Evolutionary conservation across 768 basidiomycete genomes (phyloP).

Genomic region (Mycena chlorophos): DNA sequence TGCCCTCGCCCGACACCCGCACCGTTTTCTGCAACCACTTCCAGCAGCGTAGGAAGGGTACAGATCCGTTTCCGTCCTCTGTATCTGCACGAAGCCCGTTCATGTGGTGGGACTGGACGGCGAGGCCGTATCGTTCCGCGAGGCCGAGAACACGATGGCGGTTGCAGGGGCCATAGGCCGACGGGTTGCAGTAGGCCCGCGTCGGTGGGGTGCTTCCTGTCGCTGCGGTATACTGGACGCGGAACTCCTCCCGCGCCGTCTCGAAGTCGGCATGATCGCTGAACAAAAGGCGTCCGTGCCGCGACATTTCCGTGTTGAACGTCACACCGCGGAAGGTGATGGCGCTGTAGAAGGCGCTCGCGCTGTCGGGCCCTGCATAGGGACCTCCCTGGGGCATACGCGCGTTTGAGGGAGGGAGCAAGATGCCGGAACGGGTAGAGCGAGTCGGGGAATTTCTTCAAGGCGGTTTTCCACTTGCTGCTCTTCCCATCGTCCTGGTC

Average conservation of each 20-base stretch:
- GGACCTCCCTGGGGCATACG: background rate
- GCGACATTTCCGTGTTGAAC: background rate
- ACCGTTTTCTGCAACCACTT: background rate
- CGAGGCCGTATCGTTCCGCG: background rate
- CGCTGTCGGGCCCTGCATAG: background rate
- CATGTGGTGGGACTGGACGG: background rate
- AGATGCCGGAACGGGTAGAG: slow-evolving; percentile 1
- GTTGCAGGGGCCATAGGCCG: slow-evolving; percentile 2
- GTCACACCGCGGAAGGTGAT: slow-evolving; percentile 4
- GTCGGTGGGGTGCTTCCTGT: background rate
- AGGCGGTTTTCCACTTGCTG: background rate
- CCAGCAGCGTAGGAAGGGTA: background rate
- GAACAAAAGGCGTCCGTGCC: background rate
- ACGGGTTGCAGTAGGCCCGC: background rate
- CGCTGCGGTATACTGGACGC: background rate
- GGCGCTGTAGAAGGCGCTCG: background rate
- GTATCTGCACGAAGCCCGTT: background rate
- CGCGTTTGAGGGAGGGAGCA: background rate
- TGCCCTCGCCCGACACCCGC: background rate
- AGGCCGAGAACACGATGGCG: background rate
- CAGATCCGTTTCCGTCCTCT: background rate
- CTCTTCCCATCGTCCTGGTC: background rate
- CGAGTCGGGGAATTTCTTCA: background rate
- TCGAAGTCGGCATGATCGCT: background rate
- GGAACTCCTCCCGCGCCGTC: background rate